These are phyloP conservation scores for Postia placenta DNA, from an alignment of 768 basidiomycete genomes.

Conservation along the genomic window DNA sequence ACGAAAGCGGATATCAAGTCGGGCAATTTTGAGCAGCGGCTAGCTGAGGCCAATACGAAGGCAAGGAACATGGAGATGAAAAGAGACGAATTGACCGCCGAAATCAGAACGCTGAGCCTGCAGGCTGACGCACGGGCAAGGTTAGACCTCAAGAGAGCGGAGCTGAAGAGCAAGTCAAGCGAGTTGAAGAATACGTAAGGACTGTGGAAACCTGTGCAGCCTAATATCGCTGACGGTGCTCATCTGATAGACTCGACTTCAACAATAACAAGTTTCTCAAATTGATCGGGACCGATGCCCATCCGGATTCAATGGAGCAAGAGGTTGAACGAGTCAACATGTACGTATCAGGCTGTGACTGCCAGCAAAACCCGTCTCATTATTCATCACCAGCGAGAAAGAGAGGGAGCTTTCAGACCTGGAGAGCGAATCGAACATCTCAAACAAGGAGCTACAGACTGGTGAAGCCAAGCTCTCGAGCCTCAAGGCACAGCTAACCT, in stretches of 20 bases:
- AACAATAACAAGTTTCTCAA: constrained; percentile 58
- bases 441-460: constrained; percentile 54
- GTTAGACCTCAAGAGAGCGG: constrained; percentile 65
- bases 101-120: constrained; percentile 62
- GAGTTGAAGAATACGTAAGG: constrained; percentile 69
- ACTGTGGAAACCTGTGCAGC: too few species aligned
- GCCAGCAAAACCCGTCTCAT: too few species aligned
- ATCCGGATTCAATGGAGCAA: constrained; percentile 63
- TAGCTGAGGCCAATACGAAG: constrained; percentile 48
- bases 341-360: constrained; percentile 34
- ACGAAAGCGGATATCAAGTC: constrained; percentile 50
- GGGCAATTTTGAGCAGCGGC: constrained; percentile 59
- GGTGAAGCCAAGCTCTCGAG: constrained; percentile 57
- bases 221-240: too few species aligned
- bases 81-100: constrained; percentile 62
- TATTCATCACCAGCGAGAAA: constrained; percentile 44
- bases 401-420: constrained; percentile 53
- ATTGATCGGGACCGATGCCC: constrained; percentile 54
- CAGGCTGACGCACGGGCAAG: constrained; percentile 82
- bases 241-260: constrained; percentile 48
- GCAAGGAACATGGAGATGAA: constrained; percentile 60
- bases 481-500: constrained; percentile 52
- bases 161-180: constrained; percentile 54
- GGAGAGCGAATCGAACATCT: constrained; percentile 35
- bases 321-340: constrained; percentile 53